Base-by-base conservation (phyloP, 768 basidiomycete species). In the Stropharia rugosoannulata region DNA sequence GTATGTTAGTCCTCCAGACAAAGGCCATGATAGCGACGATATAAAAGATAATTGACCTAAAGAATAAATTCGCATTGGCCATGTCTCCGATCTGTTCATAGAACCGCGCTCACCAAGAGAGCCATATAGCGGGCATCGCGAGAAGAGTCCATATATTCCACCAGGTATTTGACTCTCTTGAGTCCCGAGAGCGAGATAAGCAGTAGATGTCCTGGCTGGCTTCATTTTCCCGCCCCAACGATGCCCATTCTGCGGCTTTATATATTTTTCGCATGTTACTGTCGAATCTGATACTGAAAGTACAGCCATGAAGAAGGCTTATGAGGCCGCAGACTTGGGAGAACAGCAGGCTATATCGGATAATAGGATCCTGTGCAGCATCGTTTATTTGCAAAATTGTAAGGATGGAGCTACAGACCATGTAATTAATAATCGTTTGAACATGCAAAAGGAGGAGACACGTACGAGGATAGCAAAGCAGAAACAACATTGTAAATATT, bases 71-170 rank as follows among this genome's bases (percentile, higher is more conserved):
- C 13, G 5, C 22, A 46, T 27, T 3, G 22, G 22, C 4, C 22
- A 22, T 11, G n/a, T 7, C 5, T 3, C 7, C 5, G 12, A n/a
- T 5, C n/a, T 16, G 29, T 16, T 12, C 19, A 29, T 18, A 19
- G 12, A 11, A 38, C 51, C 6, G n/a, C 3, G 49, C 65, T 15
- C 48, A 81, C 83, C 84, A 87, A 4, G 82, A 73, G 32, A 86
- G 76, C 83, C 84, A 86, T 18, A 85, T 61, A 1, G 76, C 80
- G 0, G 85, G 85, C 72, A 83, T 78, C 0, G 83, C 81, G 22
- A 87, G 70, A 16, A 86, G 56, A 1, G 85, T 78, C 84, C 85
- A 85, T 16, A 86, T 80, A 55, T 87, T 87, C 85, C 86, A 74
- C 60, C 65, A 70, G 27, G 67, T 62, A 8, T 52, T 40, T 1